Percentiles rank a stretch among this genome's conserved stretches.
These are phyloP conservation scores for Trapa bicornis DNA, from an alignment of 345 rosid species.

Conservation along the genomic window DNA sequence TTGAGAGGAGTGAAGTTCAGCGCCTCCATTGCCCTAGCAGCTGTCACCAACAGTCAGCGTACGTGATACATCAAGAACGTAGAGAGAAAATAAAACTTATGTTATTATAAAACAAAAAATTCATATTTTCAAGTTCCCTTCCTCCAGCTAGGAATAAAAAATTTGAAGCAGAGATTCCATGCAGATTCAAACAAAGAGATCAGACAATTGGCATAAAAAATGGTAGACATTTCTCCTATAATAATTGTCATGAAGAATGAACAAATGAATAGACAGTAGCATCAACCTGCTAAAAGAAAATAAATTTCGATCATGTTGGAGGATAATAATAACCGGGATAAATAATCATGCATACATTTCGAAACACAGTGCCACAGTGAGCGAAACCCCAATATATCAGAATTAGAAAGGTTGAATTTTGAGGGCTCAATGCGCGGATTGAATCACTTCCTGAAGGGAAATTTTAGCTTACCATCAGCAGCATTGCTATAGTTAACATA, in stretches of 20 bases:
- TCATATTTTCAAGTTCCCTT: not conserved
- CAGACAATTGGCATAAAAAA: not conserved
- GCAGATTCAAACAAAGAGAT: not conserved
- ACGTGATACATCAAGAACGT: not conserved
- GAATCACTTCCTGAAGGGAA: not conserved
- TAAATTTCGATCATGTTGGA: not conserved
- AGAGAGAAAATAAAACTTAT: not conserved
- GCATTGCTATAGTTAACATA: slow-evolving; percentile 70
- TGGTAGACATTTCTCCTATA: not conserved
- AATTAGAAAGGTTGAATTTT: not conserved
- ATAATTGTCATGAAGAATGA: not conserved
- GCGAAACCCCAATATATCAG: not conserved
- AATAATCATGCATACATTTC: not conserved
- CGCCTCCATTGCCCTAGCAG: slow-evolving; percentile 71
- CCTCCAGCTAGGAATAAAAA: not conserved
- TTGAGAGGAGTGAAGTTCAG: slow-evolving; percentile 68
- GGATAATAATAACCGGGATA: not conserved
- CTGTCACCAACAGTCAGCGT: slow-evolving; percentile 23
- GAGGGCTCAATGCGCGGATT: not conserved
- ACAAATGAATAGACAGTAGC: not conserved
- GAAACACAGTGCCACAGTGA: not conserved
- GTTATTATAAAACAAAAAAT: not conserved
- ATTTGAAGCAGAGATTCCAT: not conserved
- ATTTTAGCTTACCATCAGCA: slow-evolving; percentile 46
- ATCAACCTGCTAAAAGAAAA: not conserved